Conservation (phyloP, 192 early-diverging fungal species). For the Gamsiella multidivaricata region DNA sequence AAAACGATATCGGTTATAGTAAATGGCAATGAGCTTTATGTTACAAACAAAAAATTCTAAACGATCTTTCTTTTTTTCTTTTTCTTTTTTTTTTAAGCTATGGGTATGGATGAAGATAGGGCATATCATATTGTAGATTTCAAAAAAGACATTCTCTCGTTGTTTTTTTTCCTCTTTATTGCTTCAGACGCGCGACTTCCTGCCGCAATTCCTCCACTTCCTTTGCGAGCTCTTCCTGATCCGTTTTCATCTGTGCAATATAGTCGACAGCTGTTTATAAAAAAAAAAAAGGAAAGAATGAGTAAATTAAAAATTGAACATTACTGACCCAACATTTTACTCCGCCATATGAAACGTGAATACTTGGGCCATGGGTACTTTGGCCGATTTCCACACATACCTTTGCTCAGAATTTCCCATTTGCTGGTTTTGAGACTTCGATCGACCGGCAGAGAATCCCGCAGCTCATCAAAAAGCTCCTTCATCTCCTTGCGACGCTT, state of each 20-base stretch:
- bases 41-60: too few species aligned
- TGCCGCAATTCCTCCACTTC: slow-evolving; percentile 61
- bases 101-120: too few species aligned
- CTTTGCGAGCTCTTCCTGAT: slow-evolving; percentile 59
- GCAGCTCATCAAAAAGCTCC: slow-evolving; percentile 87
- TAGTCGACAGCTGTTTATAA: slow-evolving; percentile 63
- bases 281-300: background rate
- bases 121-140: too few species aligned
- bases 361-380: too few species aligned
- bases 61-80: background rate
- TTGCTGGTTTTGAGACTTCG: slow-evolving; percentile 85
- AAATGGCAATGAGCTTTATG: too few species aligned
- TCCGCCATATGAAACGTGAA: too few species aligned
- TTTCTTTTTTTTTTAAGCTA: background rate
- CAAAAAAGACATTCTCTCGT: too few species aligned
- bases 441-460: slow-evolving; percentile 82
- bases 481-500: slow-evolving; percentile 93
- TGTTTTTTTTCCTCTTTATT: too few species aligned
- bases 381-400: too few species aligned
- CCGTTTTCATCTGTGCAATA: slow-evolving; percentile 59
- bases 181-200: slow-evolving; percentile 51
- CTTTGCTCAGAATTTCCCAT: slow-evolving; percentile 92
- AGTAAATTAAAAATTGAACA: background rate
- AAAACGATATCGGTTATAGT: too few species aligned
- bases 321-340: too few species aligned